Conservation (phyloP, 371 early-diverging fungal genomes). For the Chytridium lagenaria region DNA sequence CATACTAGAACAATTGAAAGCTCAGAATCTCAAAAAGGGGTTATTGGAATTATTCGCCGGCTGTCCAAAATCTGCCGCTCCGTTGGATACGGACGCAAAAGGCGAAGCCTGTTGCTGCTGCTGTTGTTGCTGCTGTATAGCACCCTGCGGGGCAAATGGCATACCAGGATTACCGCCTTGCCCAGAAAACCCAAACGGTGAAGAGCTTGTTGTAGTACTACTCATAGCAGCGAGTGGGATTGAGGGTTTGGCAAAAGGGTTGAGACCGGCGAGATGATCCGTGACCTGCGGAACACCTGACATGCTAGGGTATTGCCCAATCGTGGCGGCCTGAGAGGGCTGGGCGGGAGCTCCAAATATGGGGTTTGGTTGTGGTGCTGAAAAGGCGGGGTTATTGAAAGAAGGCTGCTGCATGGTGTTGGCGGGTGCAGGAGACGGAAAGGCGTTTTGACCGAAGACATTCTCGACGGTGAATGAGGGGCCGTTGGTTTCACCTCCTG, state of each 20-base stretch:
- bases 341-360: background rate
- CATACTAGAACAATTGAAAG: no score
- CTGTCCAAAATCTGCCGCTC: background rate
- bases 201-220: background rate
- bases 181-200: background rate
- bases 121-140: background rate
- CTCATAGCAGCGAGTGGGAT: conserved; percentile 19
- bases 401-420: background rate
- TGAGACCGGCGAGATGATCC: conserved; percentile 32
- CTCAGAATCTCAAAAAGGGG: background rate
- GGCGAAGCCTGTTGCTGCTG: background rate
- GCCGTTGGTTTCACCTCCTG: background rate
- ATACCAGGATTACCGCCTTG: background rate
- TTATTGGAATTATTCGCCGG: background rate
- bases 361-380: background rate
- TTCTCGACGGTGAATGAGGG: conserved; percentile 45
- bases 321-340: background rate
- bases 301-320: background rate
- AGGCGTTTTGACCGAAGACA: conserved; percentile 40
- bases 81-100: background rate
- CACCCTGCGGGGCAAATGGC: background rate
- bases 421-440: background rate
- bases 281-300: conserved; percentile 8
- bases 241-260: conserved; percentile 33
- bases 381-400: background rate